Evolutionary conservation across 2,329 filamentous ascomycete species (phyloP).

Genomic region (Tolypocladium album): DNA sequence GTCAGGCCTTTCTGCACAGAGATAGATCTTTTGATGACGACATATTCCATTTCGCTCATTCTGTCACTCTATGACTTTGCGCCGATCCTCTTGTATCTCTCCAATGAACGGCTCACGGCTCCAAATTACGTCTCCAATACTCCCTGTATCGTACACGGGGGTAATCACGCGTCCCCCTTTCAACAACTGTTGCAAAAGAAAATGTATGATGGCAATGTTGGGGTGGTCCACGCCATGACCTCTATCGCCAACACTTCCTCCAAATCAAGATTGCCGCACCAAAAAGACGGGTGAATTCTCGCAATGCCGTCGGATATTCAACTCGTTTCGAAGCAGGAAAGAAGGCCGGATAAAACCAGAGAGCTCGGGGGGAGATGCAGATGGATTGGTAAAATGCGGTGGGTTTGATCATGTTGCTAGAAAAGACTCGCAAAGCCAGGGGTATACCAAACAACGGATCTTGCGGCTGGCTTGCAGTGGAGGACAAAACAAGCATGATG

Average conservation of each 20-base stretch:
- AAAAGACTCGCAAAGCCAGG: constrained; percentile 1
- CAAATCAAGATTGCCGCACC: neutral
- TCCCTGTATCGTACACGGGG: constrained; percentile 9
- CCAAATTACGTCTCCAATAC: constrained; percentile 9
- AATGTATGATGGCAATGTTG: neutral
- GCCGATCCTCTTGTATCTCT: constrained; percentile 6
- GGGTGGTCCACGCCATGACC: neutral
- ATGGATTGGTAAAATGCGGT: neutral
- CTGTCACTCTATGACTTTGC: constrained; percentile 7
- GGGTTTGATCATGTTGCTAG: neutral
- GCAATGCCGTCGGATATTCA: neutral
- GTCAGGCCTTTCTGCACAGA: constrained; percentile 5
- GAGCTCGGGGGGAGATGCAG: neutral
- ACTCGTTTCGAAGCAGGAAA: neutral
- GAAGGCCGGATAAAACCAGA: neutral
- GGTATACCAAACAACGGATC: constrained; percentile 14
- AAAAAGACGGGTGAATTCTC: neutral
- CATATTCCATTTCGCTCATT: too few species aligned
- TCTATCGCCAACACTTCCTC: neutral
- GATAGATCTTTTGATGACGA: neutral
- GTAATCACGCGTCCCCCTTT: neutral
- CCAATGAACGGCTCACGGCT: constrained; percentile 8
- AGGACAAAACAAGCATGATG: neutral
- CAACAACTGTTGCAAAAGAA: neutral
- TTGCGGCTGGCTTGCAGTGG: neutral